These are phyloP conservation scores for Colletotrichum cereale DNA, from an alignment of 2,329 filamentous ascomycete genomes.

Conservation along the genomic window DNA sequence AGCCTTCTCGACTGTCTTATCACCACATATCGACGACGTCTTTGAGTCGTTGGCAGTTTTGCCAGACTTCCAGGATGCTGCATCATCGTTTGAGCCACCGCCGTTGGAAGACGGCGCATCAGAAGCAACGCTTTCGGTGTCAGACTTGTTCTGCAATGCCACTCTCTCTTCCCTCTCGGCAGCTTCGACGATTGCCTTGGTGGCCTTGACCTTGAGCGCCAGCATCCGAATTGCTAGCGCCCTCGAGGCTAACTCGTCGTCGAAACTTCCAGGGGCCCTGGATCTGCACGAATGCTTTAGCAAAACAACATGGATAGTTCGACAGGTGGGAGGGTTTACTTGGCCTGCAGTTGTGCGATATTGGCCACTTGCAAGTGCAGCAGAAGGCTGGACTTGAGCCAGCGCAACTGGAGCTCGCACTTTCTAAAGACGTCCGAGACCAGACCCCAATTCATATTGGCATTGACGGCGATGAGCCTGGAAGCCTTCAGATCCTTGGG, in stretches of 20 bases:
- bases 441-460: neutral
- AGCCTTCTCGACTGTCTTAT: constrained; percentile 9
- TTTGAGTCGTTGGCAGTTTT: constrained; percentile 23
- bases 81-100: constrained; percentile 3
- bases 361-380: constrained; percentile 31
- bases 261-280: constrained; percentile 29
- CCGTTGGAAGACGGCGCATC: neutral
- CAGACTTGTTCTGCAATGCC: constrained; percentile 11
- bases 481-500: constrained; percentile 28
- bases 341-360: constrained; percentile 20
- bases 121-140: constrained; percentile 22
- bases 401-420: neutral
- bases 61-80: constrained; percentile 32
- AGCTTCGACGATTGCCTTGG: constrained; percentile 1
- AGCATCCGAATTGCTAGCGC: constrained; percentile 28
- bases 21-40: constrained; percentile 2
- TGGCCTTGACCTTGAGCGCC: neutral
- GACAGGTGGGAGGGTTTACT: neutral
- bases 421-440: neutral
- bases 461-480: constrained; percentile 14
- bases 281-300: neutral
- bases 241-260: constrained; percentile 33
- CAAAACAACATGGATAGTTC: neutral
- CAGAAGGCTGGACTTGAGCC: constrained; percentile 12
- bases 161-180: constrained; percentile 18